Base-by-base conservation (phyloP, 768 basidiomycete species). In the Gymnopilus junonius region DNA sequence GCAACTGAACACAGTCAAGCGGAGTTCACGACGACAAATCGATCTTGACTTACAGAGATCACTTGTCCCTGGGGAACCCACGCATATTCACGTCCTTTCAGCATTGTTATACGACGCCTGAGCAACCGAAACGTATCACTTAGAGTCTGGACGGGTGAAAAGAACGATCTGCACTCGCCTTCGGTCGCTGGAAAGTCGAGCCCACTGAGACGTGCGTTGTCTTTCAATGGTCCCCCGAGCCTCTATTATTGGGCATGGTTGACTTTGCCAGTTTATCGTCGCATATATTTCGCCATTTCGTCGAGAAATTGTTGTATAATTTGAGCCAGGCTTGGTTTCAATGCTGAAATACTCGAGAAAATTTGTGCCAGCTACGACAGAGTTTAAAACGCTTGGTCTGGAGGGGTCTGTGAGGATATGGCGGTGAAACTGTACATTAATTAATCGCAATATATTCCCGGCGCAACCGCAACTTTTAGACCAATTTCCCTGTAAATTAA, bases 191-290 rank as follows among this genome's bases (percentile, higher is more conserved):
- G 82, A 75, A 20, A 85, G 70, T 5, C 65, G 70, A 12, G 85
- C 69, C 83, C 83, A 86, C n/a, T 80, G 76, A 1, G 73, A 71
- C 17, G 76, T 74, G 42, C 61, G 61, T 64, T 80, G 80, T 59
- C 73, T 78, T 7, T 67, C 62, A 5, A 77, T 65, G 6, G 79
- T 63, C 1, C 74, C 75, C 15, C 72, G 75, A 21, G 78, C 74
- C 59, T 84, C 81, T 45, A 86, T 65, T 1, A 73, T 59, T 4
- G 74, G 73, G 29, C 48, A 51, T 53, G 65, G 65, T 8, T 61
- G 55, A 3, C 29, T 23, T 68, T 75, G 37, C 84, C 85, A 85
- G 51, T 80, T 78, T 45, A 86, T 70, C 59, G 80, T 70, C 1
- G 78, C 82, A 37, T 80, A 67, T 25, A 71, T 74, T 14, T 74